Base-by-base conservation (phyloP, 2,329 filamentous ascomycete genomes). In the Phaeosphaeria sp. region DNA sequence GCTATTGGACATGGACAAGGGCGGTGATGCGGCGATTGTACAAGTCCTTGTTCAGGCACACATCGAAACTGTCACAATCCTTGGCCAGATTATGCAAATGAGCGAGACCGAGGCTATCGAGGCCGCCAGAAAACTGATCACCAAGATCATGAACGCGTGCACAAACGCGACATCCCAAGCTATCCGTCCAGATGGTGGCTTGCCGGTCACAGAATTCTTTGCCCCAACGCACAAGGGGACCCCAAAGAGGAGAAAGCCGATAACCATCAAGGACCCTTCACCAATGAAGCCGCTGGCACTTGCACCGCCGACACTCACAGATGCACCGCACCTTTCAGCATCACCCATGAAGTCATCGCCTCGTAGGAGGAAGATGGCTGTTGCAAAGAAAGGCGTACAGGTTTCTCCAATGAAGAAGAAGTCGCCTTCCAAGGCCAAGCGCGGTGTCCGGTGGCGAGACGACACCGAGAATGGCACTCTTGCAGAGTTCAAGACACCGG, bases 401-500 rank as follows among this genome's bases (percentile, higher is more conserved):
- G 96, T 96, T 71, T 93, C 92, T 1, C 92, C 93, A 0, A 92
- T 92, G 0, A 89, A 89, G 60, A 96, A 91, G 78, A 89, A 89
- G 76, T 84, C 86, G 9, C 86, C 88, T 1, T 76, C 77, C 39
- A 85, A 85, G 66, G 60, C 80, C 54, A 92, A 92, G 77, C 87
- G 93, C 59, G 89, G 85, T 46, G 94, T 99, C 6, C 87, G 94
- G 63, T 99, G 95, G 95, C 89, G 92, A 57, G 93, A 96, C 69
- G 95, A 98, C 68, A 92, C 89, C 2, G 90, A 96, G 71, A 88
- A 94, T 51, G 93, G 93, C 22, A 89, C 89, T 0, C 81, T 98
- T 55, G 93, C 91, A 11, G 95, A 98, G 74, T 97, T 94, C 73
- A 92, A 92, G 78, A 97, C 94, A 2, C 94, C 95, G 1, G 86